Base-by-base conservation (phyloP, 2,329 filamentous ascomycete genomes). In the Rhinocladiella similis region DNA sequence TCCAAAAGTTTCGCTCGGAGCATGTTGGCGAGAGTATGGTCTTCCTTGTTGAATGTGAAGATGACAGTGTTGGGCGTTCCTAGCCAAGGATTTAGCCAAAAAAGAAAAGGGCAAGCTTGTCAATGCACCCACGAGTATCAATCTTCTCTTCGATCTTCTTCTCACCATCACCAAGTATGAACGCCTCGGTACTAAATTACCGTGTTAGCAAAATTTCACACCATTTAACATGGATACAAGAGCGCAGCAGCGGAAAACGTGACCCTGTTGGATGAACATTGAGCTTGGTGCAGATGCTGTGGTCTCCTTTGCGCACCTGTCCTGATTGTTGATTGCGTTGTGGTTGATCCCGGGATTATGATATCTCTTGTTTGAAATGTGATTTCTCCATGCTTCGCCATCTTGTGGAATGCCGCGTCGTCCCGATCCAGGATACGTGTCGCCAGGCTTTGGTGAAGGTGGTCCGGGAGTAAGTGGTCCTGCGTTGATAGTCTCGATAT, bases 31-130 rank as follows among this genome's bases (percentile, higher is more conserved):
- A 99, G 83, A 1, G 93, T 97, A 76, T 97, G 93, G 67, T 99
- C 94, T 73, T 99, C 94, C 74, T 97, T 97, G 75, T 91, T 90
- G 75, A 99, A 86, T 57, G 90, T 86, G 77, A 99, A 99, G 74
- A 97, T 89, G 9, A 91, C 89, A n/a, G 90, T 91, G 72, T 96
- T 96, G 19, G 93, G 90, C 71, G 96, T 91, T 69, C 91, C 91
- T 94, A 57, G 39, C 35, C 49, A 18, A 35, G 7, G 2, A 18
- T n/a, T 62, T 20, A 63, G 49, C 18, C 47, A 22, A 4, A 33
- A 12, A 33, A 33, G 10, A 12, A 33, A 33, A 6, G 7, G 29
- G 10, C 29, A 33, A 33, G 10, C 7, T 33, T 33, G 10, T 33
- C 29, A 33, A 48, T n/a, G 19, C 35, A 76, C 88, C 74, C 80